These are phyloP conservation scores for Aureobasidium pullulans DNA, from an alignment of 2,329 filamentous ascomycete genomes.

Conservation along the genomic window DNA sequence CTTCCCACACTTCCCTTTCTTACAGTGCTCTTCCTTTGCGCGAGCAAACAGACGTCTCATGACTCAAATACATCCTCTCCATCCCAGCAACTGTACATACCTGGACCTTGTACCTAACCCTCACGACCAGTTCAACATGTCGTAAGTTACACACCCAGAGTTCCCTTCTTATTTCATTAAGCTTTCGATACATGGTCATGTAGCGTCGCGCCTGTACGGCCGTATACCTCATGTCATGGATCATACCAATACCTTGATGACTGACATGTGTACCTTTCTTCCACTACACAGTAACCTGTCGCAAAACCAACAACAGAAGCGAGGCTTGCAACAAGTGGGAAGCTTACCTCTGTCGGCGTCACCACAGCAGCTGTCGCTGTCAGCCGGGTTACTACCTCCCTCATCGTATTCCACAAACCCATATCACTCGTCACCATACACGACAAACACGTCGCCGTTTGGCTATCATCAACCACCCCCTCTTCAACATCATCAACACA, in stretches of 20 bases:
- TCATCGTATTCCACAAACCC: conserved; percentile 13
- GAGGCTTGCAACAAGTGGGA: conserved; percentile 10
- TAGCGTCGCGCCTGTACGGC: conserved; percentile 11
- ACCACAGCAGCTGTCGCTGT: conserved; percentile 8
- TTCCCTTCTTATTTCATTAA: neutral
- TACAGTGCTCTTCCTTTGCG: conserved; percentile 9
- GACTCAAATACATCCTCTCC: conserved; percentile 15
- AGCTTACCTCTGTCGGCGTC: conserved; percentile 5
- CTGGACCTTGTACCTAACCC: conserved; percentile 11
- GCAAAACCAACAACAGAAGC: conserved; percentile 12
- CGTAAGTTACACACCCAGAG: conserved; percentile 13
- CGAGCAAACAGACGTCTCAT: conserved; percentile 12
- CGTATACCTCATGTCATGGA: conserved; percentile 1
- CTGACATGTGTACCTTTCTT: conserved; percentile 1
- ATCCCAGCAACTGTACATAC: conserved; percentile 13
- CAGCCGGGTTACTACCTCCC: conserved; percentile 7
- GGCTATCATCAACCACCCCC: conserved; percentile 17
- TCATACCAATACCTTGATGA: neutral
- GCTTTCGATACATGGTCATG: conserved; percentile 11
- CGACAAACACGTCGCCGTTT: conserved; percentile 26
- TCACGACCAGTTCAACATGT: conserved; percentile 16
- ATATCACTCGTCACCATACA: conserved; percentile 30
- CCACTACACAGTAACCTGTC: conserved; percentile 6
- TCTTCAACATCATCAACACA: conserved; percentile 21
- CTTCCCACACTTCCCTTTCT: neutral